Evolutionary conservation across 495 filamentous ascomycete genomes (phyloP).

Genomic region (Bacidia gigantensis): DNA sequence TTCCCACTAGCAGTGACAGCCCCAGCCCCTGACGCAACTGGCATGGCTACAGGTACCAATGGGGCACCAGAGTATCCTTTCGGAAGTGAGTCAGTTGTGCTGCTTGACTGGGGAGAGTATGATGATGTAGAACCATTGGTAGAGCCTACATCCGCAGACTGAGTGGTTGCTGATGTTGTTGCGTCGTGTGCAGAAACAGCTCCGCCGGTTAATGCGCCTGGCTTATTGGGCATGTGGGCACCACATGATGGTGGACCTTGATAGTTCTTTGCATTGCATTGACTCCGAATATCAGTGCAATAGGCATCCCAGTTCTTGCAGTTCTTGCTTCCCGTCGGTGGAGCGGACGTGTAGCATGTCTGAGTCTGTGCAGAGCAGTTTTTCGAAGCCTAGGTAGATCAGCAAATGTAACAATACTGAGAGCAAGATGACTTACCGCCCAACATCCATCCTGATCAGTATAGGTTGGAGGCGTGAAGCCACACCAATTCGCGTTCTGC

Average conservation of each 20-base stretch:
- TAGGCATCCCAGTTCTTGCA: conserved; percentile 48
- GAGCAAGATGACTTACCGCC: conserved; percentile 18
- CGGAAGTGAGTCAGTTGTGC: neutral
- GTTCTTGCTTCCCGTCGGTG: conserved; percentile 40
- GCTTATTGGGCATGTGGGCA: conserved; percentile 30
- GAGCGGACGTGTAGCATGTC: conserved; percentile 41
- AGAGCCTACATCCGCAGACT: neutral
- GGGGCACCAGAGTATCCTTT: neutral
- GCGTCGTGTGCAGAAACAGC: conserved; percentile 4
- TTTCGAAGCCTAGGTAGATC: conserved; percentile 20
- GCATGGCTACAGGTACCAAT: neutral
- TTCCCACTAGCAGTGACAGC: neutral
- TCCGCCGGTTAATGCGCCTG: neutral
- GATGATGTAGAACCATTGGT: neutral
- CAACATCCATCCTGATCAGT: conserved; percentile 44
- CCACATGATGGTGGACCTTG: conserved; percentile 38
- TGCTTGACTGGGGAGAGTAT: neutral
- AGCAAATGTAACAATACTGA: neutral
- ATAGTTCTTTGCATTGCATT: conserved; percentile 34
- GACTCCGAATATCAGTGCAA: conserved; percentile 38
- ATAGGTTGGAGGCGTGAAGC: conserved; percentile 41
- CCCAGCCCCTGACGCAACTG: conserved; percentile 1
- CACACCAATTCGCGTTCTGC: conserved; percentile 62
- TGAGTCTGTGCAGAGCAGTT: conserved; percentile 45
- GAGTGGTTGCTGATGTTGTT: neutral